A percentile compares a stretch with the other conserved stretches of the same genome.
phyloP scores from a whole-genome alignment of 2,329 filamentous ascomycete species.

The Aspergillus carbonarius region DNA sequence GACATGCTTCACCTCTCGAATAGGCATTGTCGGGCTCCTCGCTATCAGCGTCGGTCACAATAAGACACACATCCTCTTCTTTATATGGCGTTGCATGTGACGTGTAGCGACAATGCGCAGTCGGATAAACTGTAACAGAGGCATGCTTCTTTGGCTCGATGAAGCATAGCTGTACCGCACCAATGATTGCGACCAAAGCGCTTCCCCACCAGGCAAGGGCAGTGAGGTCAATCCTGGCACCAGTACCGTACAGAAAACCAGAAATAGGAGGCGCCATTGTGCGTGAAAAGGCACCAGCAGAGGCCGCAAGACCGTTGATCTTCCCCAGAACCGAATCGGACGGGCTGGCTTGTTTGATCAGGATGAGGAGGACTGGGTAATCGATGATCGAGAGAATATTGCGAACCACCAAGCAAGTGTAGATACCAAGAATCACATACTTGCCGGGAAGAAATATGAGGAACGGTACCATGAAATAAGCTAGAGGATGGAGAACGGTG shows the following conservation, averaged over 20 bases:
- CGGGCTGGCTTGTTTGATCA: conserved; percentile 70
- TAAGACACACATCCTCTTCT: conserved; percentile 30
- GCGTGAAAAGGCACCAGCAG: conserved; percentile 68
- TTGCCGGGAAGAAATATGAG: conserved; percentile 58
- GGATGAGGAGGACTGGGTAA: conserved; percentile 67
- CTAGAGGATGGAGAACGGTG: conserved; percentile 64
- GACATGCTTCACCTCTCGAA: no score
- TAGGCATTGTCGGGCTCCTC: background rate
- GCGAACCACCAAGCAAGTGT: conserved; percentile 63
- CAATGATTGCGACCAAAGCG: conserved; percentile 55
- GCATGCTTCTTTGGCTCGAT: conserved; percentile 52
- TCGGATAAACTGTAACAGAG: conserved; percentile 38
- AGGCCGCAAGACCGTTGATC: conserved; percentile 71
- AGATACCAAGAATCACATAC: conserved; percentile 62
- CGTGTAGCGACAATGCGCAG: conserved; percentile 29
- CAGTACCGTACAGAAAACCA: conserved; percentile 65
- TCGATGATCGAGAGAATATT: conserved; percentile 68
- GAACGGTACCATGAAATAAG: conserved; percentile 69
- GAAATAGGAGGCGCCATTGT: conserved; percentile 68
- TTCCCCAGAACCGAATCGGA: conserved; percentile 62
- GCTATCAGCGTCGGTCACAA: conserved; percentile 27
- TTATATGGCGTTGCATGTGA: conserved; percentile 16
- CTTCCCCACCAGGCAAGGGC: conserved; percentile 65
- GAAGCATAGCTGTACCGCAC: conserved; percentile 57
- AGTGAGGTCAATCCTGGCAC: conserved; percentile 57